Conservation (phyloP, 208 protist genomes). For the Trichomonas vaginalis region DNA sequence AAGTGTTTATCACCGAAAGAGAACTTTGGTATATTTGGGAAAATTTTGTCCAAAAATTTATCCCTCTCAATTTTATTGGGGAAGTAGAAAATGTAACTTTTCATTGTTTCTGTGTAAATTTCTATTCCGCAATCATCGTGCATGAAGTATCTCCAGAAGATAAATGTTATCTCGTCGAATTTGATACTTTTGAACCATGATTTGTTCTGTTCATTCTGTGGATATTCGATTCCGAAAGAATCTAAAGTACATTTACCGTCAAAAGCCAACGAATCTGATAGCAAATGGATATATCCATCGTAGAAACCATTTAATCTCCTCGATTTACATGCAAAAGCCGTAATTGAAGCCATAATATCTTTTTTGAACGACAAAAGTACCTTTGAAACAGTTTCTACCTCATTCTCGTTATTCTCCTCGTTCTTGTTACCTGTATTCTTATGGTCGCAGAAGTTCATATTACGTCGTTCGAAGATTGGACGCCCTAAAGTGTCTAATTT, state of each 20-base stretch:
- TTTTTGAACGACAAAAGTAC: not conserved
- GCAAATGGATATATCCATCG: not conserved
- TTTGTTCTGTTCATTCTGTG: not conserved
- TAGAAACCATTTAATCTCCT: not conserved
- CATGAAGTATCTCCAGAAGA: not conserved
- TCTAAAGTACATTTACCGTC: not conserved
- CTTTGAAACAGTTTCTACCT: not conserved
- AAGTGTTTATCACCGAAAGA: not conserved
- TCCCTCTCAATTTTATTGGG: not conserved
- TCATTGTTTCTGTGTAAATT: not conserved
- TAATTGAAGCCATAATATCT: not conserved
- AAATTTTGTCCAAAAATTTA: not conserved
- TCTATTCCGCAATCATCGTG: not conserved
- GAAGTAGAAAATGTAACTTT: not conserved
- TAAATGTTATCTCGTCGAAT: not conserved
- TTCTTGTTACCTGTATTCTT: not conserved
- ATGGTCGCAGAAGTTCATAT: not conserved
- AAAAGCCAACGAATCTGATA: not conserved
- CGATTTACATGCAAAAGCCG: not conserved
- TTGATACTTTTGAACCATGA: not conserved
- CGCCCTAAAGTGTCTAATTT: not conserved
- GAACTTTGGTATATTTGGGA: not conserved
- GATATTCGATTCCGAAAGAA: not conserved
- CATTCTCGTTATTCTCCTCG: not conserved
- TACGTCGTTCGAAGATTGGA: not conserved